Evolutionary conservation across 371 early-diverging fungal species (phyloP).

Genomic region (Haplosporangium sp.): DNA sequence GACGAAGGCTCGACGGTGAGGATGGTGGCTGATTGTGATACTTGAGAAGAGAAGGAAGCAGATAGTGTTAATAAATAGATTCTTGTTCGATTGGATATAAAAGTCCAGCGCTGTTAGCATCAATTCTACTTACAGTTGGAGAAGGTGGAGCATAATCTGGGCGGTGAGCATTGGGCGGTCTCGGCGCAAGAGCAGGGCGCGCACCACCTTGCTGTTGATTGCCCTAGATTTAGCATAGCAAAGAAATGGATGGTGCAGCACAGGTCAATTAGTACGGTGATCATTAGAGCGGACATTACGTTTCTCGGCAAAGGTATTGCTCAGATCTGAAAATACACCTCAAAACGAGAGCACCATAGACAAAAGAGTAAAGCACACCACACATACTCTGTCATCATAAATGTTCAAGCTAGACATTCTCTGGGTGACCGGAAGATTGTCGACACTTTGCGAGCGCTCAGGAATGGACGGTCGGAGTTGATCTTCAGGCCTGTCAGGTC

Average conservation of each 20-base stretch:
- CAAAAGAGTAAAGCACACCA: not conserved
- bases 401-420: slow-evolving; percentile 49
- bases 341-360: not conserved
- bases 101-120: not conserved
- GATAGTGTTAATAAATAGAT: not conserved
- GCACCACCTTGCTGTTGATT: slow-evolving; percentile 38
- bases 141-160: slow-evolving; percentile 45
- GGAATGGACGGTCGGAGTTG: slow-evolving; percentile 39
- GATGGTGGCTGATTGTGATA: slow-evolving; percentile 23
- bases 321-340: slow-evolving; percentile 18
- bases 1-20: slow-evolving; percentile 30
- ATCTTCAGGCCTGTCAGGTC: slow-evolving; percentile 43
- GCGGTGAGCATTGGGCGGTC: slow-evolving; percentile 41
- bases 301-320: not conserved
- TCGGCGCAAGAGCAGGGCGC: slow-evolving; percentile 34
- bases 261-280: slow-evolving; percentile 2
- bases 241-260: not conserved
- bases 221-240: slow-evolving; percentile 2
- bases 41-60: slow-evolving; percentile 23
- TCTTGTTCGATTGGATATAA: not conserved
- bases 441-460: slow-evolving; percentile 31
- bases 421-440: slow-evolving; percentile 40
- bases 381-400: slow-evolving; percentile 49
- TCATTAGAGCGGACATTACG: too few species aligned
- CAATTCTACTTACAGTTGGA: slow-evolving; percentile 32